Base-by-base conservation (phyloP, 2,329 filamentous ascomycete species). In the Colletotrichum sp. region DNA sequence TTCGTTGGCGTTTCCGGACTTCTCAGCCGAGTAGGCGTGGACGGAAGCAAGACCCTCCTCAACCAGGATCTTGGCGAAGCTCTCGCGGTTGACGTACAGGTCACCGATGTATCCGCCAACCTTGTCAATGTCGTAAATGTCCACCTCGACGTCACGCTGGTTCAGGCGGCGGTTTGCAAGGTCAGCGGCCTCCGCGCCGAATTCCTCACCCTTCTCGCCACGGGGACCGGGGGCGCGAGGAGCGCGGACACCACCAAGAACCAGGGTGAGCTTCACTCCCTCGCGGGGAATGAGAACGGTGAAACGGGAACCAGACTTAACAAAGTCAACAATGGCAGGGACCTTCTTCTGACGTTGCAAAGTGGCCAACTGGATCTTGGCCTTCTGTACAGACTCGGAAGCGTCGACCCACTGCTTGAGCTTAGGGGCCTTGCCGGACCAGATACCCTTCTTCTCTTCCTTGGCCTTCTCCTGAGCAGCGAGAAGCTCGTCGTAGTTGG, bases 71-170 rank as follows among this genome's bases (percentile, higher is more conserved):
- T 98, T 98, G 81, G 96, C 95, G 82, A 99, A 98, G 87, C 95
- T 98, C 86, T 98, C 96, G 69, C 96, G 94, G 88, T 96, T 96
- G 84, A 99, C 91, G 84, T 96, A 98, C 28, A 99, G 89, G 16
- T 95, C 95, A 71, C 97, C 97, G 79, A 99, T 98, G 88, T 99
- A 99, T 48, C 97, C 97, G 80, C 97, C 97, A 30, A 97, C 93
- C 89, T 98, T 98, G 89, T 99, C 97, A 79, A 95, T 94, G 80
- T 96, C 96, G 84, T 98, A 93, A 25, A 99, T 94, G 80, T 99
- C 96, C 74, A 99, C 95, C 85, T 98, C 96, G 65, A 97, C 96
- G 84, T 99, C 97, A 70, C 97, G 93, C 88, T 99, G 97, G 88
- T 96, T 94, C 86, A 94, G 96, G 74, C 96, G 92, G 81, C 92